These are phyloP conservation scores for Bifiguratus adelaidae DNA, from an alignment of 192 early-diverging fungal genomes.

Conservation along the genomic window DNA sequence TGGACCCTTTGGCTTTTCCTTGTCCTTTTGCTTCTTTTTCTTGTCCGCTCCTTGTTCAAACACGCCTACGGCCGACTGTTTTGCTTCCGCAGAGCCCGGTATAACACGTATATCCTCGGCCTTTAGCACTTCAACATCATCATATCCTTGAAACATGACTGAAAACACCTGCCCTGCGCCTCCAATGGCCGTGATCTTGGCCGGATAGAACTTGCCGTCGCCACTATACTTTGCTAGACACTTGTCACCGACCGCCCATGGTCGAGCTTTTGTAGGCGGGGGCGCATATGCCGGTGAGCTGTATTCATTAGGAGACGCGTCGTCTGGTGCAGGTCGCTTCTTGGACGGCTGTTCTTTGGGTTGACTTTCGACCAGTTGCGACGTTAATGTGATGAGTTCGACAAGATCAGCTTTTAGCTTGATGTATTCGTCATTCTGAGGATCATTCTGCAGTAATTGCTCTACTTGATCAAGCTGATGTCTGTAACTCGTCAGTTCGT, in stretches of 20 bases:
- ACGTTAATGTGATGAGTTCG: conserved; percentile 57
- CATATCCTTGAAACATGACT: conserved; percentile 53
- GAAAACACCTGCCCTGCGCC: conserved; percentile 40
- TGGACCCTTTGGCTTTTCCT: conserved; percentile 16
- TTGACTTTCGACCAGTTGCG: conserved; percentile 19
- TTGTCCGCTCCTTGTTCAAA: conserved; percentile 6
- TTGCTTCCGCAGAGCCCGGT: not conserved
- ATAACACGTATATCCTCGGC: conserved; percentile 32
- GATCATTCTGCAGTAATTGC: conserved; percentile 52
- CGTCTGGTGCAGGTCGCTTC: not conserved
- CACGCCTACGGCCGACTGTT: not conserved
- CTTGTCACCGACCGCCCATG: conserved; percentile 42
- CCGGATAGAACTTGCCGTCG: conserved; percentile 60
- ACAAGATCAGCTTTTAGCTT: conserved; percentile 53
- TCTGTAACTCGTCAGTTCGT: conserved; percentile 44
- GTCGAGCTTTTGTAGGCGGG: conserved; percentile 6
- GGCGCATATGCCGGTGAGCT: conserved; percentile 7
- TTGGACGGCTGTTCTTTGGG: conserved; percentile 1
- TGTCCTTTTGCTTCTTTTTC: conserved; percentile 20
- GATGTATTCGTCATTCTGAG: conserved; percentile 53
- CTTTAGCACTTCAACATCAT: conserved; percentile 33
- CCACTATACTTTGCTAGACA: conserved; percentile 52
- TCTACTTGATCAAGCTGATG: conserved; percentile 67
- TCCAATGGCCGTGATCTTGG: conserved; percentile 45
- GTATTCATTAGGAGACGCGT: conserved; percentile 1